phyloP scores from a whole-genome alignment of 202 grass and related monocot genomes.

The Miscanthus sacchariflorus region DNA sequence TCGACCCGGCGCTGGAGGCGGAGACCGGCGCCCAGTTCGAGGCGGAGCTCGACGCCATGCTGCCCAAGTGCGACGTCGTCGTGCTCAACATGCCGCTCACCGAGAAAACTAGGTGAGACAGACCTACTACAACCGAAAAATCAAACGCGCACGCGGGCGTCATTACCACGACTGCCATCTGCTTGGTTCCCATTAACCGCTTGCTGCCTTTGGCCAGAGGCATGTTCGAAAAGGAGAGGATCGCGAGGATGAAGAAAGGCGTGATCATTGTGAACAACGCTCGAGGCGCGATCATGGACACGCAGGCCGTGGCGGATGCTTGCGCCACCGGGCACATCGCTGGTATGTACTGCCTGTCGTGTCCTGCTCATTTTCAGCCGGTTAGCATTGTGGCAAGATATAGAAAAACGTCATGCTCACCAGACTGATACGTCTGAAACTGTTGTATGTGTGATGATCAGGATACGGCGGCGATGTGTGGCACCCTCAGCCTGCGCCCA shows the following conservation, averaged over 20 bases:
- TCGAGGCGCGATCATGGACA: constrained; percentile 77
- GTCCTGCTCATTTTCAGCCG: neutral
- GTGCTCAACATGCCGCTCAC: constrained; percentile 83
- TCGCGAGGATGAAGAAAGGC: constrained; percentile 90
- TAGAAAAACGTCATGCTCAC: neutral
- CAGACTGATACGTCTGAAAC: neutral
- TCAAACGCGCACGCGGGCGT: neutral
- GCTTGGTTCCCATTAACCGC: neutral
- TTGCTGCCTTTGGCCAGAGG: constrained; percentile 52
- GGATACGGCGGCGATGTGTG: constrained; percentile 82
- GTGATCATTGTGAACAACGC: constrained; percentile 82
- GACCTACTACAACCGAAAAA: neutral
- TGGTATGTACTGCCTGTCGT: constrained; percentile 21
- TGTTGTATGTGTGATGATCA: neutral
- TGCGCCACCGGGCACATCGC: constrained; percentile 72
- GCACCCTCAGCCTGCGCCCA: constrained; percentile 78
- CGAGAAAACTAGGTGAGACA: constrained; percentile 70
- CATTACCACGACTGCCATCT: neutral
- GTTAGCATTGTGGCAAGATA: neutral
- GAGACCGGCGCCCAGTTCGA: constrained; percentile 72
- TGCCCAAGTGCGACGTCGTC: constrained; percentile 81
- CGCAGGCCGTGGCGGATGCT: constrained; percentile 76
- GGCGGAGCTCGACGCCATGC: constrained; percentile 78
- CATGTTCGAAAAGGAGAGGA: constrained; percentile 80
- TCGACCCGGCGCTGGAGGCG: constrained; percentile 58